A percentile compares a stretch with the other conserved stretches of the same genome.
Conservation (phyloP, 768 basidiomycete species). For the Mycena latifolia region DNA sequence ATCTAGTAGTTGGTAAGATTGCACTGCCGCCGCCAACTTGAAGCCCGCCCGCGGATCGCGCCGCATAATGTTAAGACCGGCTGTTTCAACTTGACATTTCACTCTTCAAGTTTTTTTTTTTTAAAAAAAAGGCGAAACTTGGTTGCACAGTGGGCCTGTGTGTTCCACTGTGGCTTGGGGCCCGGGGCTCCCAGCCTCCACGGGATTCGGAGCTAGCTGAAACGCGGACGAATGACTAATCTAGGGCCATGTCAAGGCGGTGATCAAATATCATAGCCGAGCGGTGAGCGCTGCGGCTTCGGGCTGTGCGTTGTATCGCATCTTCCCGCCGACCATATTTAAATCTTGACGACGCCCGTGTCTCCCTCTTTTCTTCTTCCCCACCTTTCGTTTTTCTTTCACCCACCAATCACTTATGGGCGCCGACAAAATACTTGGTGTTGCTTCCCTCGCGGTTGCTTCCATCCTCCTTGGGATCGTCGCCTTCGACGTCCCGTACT, state of each 20-base stretch:
- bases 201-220: too few relatives aligned
- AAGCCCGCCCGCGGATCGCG: too few relatives aligned
- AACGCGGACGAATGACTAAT: too few relatives aligned
- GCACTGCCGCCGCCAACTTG: too few relatives aligned
- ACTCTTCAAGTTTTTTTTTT: too few relatives aligned
- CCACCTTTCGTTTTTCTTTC: neutral
- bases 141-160: too few relatives aligned
- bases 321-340: neutral
- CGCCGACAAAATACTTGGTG: conserved; percentile 64
- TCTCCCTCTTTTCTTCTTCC: neutral
- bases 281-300: neutral
- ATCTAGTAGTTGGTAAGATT: too few relatives aligned
- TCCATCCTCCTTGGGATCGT: conserved; percentile 72
- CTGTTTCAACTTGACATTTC: too few relatives aligned
- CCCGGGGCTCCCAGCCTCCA: too few relatives aligned
- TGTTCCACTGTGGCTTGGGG: too few relatives aligned
- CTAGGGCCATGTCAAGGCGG: neutral
- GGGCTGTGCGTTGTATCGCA: conserved; percentile 20
- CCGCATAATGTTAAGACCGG: too few relatives aligned
- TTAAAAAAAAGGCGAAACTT: too few relatives aligned
- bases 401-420: conserved; percentile 19
- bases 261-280: neutral
- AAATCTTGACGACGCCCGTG: neutral
- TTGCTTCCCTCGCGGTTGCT: conserved; percentile 67
- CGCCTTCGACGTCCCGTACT: conserved; percentile 74